Conservation (phyloP, 371 early-diverging fungal genomes). For the Mucor plumbeus region DNA sequence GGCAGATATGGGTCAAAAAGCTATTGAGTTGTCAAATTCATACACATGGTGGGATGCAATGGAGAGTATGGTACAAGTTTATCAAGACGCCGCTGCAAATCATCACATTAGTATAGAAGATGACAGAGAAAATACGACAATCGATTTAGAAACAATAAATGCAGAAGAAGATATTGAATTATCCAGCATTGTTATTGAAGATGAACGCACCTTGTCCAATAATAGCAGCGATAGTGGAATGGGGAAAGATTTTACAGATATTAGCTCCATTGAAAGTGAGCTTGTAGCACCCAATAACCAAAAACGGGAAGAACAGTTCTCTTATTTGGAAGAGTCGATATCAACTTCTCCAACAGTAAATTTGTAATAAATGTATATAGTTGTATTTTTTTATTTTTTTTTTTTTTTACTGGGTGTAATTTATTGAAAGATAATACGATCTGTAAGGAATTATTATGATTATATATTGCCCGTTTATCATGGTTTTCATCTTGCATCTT, state of each 20-base stretch:
- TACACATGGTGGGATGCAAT: constrained; percentile 56
- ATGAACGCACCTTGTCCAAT: background rate
- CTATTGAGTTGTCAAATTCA: constrained; percentile 28
- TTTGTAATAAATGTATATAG: too few relatives aligned
- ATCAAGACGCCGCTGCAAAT: constrained; percentile 31
- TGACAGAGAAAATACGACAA: background rate
- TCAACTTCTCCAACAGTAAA: too few relatives aligned
- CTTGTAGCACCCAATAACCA: too few relatives aligned
- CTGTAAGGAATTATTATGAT: too few relatives aligned
- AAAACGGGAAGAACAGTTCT: too few relatives aligned
- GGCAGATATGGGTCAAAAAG: constrained; percentile 29
- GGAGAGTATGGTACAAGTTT: constrained; percentile 45
- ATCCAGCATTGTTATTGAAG: background rate
- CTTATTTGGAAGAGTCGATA: too few relatives aligned
- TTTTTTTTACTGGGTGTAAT: too few relatives aligned
- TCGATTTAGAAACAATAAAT: background rate
- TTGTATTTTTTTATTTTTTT: too few relatives aligned
- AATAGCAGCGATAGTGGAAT: constrained; percentile 29
- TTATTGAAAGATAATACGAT: too few relatives aligned
- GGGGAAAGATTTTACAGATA: constrained; percentile 25
- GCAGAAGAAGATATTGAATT: background rate
- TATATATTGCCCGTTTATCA: too few relatives aligned
- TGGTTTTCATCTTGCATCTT: too few relatives aligned
- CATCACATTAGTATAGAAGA: background rate
- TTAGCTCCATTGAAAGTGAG: background rate